Conservation (phyloP, 176 grass and related monocot genomes). For the Oryza glumipatula region DNA sequence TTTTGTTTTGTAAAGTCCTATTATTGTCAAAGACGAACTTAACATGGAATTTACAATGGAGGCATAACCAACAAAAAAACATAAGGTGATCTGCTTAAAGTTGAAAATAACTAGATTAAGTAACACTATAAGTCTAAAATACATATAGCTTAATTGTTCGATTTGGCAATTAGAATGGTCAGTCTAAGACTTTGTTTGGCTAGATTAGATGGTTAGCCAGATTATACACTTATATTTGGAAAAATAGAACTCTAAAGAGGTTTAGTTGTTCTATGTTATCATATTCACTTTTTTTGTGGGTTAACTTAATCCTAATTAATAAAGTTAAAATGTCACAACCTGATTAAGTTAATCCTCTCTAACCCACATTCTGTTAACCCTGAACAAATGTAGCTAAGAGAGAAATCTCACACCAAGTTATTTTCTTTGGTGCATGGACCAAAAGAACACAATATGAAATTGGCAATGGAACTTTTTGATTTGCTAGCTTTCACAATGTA, state of each 20-base stretch:
- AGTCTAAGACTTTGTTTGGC: background rate
- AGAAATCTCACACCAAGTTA: background rate
- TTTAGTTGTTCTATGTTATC: background rate
- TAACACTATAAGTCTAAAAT: too few species aligned
- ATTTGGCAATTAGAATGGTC: background rate
- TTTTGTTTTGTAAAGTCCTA: constrained; percentile 13
- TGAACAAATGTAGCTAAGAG: background rate
- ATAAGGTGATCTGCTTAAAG: background rate
- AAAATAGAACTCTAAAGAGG: background rate
- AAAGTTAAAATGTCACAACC: background rate
- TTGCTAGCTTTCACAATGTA: background rate
- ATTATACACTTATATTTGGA: background rate
- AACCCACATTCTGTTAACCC: background rate
- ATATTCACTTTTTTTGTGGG: background rate
- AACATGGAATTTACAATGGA: background rate
- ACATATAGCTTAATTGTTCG: too few species aligned
- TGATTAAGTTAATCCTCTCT: background rate
- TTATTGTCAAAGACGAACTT: background rate
- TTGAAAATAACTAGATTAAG: too few species aligned
- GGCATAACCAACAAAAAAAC: background rate
- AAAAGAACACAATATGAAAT: constrained; percentile 5
- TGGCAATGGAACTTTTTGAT: background rate
- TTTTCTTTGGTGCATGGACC: constrained; percentile 13
- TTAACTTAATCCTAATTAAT: background rate
- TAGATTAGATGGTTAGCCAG: background rate